These are phyloP conservation scores for Paecilomyces variotii DNA, from an alignment of 2,329 filamentous ascomycete genomes.

Conservation along the genomic window DNA sequence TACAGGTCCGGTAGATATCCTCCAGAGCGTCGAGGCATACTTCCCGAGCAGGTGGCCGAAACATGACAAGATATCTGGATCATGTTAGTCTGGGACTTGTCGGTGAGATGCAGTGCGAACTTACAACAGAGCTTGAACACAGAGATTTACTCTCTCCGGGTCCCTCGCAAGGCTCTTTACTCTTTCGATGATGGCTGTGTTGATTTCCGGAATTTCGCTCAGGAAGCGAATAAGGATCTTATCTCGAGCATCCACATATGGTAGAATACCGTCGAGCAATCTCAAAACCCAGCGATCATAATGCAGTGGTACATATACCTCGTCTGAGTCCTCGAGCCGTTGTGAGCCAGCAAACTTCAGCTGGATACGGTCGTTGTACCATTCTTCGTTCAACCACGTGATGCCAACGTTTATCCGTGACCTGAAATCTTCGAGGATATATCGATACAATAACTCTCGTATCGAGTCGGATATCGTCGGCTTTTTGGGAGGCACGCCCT, in stretches of 20 bases:
- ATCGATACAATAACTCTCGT: constrained; percentile 71
- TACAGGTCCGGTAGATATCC: constrained; percentile 50
- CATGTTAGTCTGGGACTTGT: constrained; percentile 7
- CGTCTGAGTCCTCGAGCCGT: constrained; percentile 39
- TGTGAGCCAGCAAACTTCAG: constrained; percentile 37
- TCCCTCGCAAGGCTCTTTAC: constrained; percentile 58
- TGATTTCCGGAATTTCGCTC: constrained; percentile 80
- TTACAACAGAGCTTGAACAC: constrained; percentile 50
- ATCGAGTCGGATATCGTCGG: constrained; percentile 54
- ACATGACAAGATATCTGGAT: constrained; percentile 46
- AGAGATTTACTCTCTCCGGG: constrained; percentile 54
- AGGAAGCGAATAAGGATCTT: constrained; percentile 85
- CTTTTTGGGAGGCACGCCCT: constrained; percentile 13
- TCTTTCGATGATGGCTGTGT: constrained; percentile 60
- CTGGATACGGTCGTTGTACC: constrained; percentile 78
- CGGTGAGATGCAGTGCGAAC: constrained; percentile 18
- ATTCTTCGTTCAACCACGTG: constrained; percentile 93
- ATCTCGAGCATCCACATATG: constrained; percentile 85
- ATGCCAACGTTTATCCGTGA: constrained; percentile 83
- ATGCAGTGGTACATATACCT: constrained; percentile 43
- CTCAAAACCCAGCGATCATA: constrained; percentile 74
- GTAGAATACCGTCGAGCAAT: constrained; percentile 80
- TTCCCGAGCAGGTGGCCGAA: constrained; percentile 52
- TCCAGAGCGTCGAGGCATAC: constrained; percentile 51
- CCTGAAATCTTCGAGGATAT: constrained; percentile 87